Evolutionary conservation across 78 protist species (phyloP).

Genomic region (Cyanophora paradoxa): DNA sequence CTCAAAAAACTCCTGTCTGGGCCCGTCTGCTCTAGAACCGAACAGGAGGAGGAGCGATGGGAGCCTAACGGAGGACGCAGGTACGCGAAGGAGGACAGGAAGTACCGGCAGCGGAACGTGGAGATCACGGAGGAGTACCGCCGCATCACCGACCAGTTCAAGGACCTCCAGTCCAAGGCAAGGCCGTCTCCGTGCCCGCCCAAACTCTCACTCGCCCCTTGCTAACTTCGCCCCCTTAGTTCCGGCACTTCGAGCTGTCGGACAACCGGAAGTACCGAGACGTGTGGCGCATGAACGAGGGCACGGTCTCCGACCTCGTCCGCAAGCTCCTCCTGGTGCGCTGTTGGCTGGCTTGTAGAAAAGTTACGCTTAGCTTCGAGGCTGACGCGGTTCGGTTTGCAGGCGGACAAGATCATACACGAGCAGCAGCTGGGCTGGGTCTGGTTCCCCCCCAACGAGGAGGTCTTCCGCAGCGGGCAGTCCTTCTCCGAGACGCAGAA

Average conservation of each 20-base stretch:
- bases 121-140: conserved; percentile 58
- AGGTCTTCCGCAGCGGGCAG: conserved; percentile 7
- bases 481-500: too few relatives aligned
- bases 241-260: conserved; percentile 48
- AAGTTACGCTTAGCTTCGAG: too few relatives aligned
- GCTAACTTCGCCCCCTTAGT: background rate
- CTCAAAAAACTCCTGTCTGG: too few relatives aligned
- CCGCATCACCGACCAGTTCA: conserved; percentile 63
- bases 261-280: conserved; percentile 46
- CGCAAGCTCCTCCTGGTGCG: background rate
- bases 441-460: conserved; percentile 52
- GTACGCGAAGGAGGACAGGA: conserved; percentile 38
- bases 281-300: conserved; percentile 67
- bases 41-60: too few relatives aligned
- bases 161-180: conserved; percentile 67
- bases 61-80: too few relatives aligned
- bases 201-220: background rate
- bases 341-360: background rate
- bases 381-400: conserved; percentile 16
- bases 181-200: too few relatives aligned
- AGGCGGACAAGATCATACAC: conserved; percentile 55
- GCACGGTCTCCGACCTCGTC: conserved; percentile 25
- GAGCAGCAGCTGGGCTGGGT: conserved; percentile 57
- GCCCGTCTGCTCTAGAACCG: too few relatives aligned
- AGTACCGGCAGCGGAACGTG: conserved; percentile 14